Conservation (phyloP, 2,329 filamentous ascomycete genomes). For the Rhynchosporium graminicola region DNA sequence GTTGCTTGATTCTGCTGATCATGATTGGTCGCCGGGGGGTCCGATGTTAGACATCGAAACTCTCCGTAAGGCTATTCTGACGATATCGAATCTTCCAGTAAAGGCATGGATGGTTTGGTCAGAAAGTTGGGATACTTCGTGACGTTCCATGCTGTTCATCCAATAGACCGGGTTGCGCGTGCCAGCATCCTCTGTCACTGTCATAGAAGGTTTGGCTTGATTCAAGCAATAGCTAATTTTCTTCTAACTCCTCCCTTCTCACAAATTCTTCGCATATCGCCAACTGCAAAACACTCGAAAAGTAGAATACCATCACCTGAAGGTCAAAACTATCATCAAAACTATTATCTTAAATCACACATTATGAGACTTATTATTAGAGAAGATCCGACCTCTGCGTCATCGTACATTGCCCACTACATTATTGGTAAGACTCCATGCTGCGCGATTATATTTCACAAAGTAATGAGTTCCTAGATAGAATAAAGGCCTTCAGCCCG, state of each 20-base stretch:
- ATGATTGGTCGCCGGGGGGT: constrained; percentile 8
- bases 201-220: constrained; percentile 16
- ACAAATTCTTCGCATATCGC: constrained; percentile 9
- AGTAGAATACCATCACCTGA: not conserved
- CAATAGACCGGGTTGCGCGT: constrained; percentile 18
- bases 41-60: constrained; percentile 8
- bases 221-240: constrained; percentile 19
- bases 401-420: constrained; percentile 78
- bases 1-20: constrained; percentile 17
- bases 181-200: constrained; percentile 11
- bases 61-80: constrained; percentile 4
- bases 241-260: constrained; percentile 16
- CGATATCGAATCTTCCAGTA: constrained; percentile 14
- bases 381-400: constrained; percentile 67
- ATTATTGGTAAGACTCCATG: constrained; percentile 60
- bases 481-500: constrained; percentile 76
- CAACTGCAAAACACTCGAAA: not conserved
- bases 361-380: constrained; percentile 81
- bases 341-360: constrained; percentile 16
- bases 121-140: constrained; percentile 21
- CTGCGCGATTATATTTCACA: constrained; percentile 6
- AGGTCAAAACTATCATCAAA: not conserved
- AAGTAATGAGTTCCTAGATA: constrained; percentile 50
- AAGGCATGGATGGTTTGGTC: constrained; percentile 10
- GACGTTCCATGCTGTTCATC: constrained; percentile 27